Evolutionary conservation across 768 basidiomycete species (phyloP).

Genomic region (Omphalotus guepiniiformis): DNA sequence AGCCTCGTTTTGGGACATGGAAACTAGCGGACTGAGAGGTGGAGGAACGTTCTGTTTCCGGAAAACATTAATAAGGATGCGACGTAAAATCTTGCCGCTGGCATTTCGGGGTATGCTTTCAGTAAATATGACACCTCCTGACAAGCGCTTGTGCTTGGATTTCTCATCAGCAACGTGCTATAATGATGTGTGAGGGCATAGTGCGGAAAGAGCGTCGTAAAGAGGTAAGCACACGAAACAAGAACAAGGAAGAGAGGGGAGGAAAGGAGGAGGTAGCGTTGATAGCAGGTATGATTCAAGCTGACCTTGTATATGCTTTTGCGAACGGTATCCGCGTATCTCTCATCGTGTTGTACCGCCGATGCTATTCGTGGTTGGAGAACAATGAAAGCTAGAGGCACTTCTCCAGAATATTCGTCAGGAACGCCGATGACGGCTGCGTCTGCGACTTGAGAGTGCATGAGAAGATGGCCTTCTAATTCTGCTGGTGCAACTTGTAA

Average conservation of each 20-base stretch:
- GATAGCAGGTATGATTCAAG: too few relatives aligned
- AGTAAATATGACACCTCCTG: constrained; percentile 35
- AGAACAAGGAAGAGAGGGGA: neutral
- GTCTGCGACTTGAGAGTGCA: constrained; percentile 37
- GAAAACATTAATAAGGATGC: constrained; percentile 32
- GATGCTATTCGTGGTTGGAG: constrained; percentile 27
- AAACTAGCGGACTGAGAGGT: neutral
- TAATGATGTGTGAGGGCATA: too few relatives aligned
- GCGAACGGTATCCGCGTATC: constrained; percentile 8
- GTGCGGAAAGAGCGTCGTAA: too few relatives aligned
- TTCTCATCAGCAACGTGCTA: constrained; percentile 29
- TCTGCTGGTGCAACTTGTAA: constrained; percentile 31
- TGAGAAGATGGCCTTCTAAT: constrained; percentile 39
- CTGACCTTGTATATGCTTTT: constrained; percentile 7
- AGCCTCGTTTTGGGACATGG: too few relatives aligned
- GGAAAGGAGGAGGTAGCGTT: neutral
- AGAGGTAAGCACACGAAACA: neutral
- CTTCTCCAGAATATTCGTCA: constrained; percentile 50
- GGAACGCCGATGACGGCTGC: constrained; percentile 41
- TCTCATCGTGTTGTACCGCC: constrained; percentile 16
- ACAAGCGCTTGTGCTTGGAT: constrained; percentile 33
- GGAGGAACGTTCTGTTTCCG: neutral
- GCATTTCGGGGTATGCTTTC: constrained; percentile 40
- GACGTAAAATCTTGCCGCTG: constrained; percentile 33
- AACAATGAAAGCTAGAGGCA: constrained; percentile 50